A percentile compares a stretch with the other conserved stretches of the same genome.
Evolutionary conservation across 169 alveolate genomes (phyloP).

Genomic region (Cryptosporidium tyzzeri): DNA sequence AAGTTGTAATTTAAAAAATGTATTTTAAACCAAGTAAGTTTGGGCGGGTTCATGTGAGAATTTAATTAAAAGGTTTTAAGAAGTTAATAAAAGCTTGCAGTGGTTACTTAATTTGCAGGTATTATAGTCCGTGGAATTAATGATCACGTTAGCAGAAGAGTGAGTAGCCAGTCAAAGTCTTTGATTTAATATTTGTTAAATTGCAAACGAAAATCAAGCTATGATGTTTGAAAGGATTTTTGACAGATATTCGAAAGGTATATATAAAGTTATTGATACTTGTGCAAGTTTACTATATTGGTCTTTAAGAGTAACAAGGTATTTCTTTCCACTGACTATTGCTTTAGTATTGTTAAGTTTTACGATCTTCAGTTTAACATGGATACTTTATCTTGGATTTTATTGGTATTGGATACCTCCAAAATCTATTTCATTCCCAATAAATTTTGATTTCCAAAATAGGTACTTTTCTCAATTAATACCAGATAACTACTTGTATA

Average conservation of each 20-base stretch:
- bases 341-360: not conserved
- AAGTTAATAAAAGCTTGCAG: not conserved
- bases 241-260: slow-evolving; percentile 12
- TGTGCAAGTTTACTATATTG: slow-evolving; percentile 34
- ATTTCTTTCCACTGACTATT: slow-evolving; percentile 24
- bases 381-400: slow-evolving; percentile 31
- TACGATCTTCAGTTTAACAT: slow-evolving; percentile 17
- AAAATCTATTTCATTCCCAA: slow-evolving; percentile 31
- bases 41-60: slow-evolving; percentile 5
- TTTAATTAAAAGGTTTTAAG: not conserved
- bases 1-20: not conserved
- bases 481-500: not conserved
- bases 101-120: not conserved
- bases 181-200: not conserved
- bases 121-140: not conserved
- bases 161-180: not conserved
- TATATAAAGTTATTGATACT: slow-evolving; percentile 7
- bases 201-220: slow-evolving; percentile 8
- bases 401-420: slow-evolving; percentile 55
- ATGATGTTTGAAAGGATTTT: slow-evolving; percentile 1
- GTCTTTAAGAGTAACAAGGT: slow-evolving; percentile 30
- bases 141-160: not conserved
- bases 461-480: slow-evolving; percentile 15
- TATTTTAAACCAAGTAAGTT: not conserved
- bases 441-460: slow-evolving; percentile 35